Base-by-base conservation (phyloP, 164 flowering plant genomes). In the Aristolochia fimbriata region DNA sequence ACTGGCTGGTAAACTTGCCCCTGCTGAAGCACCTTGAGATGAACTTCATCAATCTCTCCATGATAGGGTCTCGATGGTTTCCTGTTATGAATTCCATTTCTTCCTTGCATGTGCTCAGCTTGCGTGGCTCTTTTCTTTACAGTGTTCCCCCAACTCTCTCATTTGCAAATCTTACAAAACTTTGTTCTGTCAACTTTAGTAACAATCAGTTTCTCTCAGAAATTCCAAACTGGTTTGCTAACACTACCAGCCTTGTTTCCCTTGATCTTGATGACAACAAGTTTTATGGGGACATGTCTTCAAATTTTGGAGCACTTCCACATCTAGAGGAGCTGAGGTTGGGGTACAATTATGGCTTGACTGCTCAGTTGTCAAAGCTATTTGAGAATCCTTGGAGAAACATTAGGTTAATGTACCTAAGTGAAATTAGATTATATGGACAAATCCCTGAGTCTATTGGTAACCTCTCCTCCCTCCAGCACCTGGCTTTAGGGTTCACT, bases 381-480 rank as follows among this genome's bases (percentile, higher is more conserved):
- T 48, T 15, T 12, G 15, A 37, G 30, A 16, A 16, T 16, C 23
- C 17, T 16, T 57, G 37, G 59, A 20, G 13, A 57, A 57, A 11
- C 12, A 25, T 62, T 10, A 6, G 15, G 31, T 15, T n/a, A 13
- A 17, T 62, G 33, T 25, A 16, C 20, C 50, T 62, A 37, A 20
- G 22, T 2, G 6, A 16, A 1, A 68, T 68, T 52, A 0, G 9
- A 9, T 24, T 68, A 70, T 51, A 65, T 65, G 77, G 72, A n/a
- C 47, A 49, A 2, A 62, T 51, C 65, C 70, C 20, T 48, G 19
- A 48, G 20, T 15, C 19, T 48, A 19, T 48, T 48, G 51, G 51
- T 48, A 48, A 48, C 15, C 51, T 48, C 3, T 15, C 51, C 51
- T 48, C 51, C 15, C 20, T 48, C 37, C 37, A 31, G 37, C 37